phyloP scores from a whole-genome alignment of 192 early-diverging fungal species.

The Neocallimastix lanati region DNA sequence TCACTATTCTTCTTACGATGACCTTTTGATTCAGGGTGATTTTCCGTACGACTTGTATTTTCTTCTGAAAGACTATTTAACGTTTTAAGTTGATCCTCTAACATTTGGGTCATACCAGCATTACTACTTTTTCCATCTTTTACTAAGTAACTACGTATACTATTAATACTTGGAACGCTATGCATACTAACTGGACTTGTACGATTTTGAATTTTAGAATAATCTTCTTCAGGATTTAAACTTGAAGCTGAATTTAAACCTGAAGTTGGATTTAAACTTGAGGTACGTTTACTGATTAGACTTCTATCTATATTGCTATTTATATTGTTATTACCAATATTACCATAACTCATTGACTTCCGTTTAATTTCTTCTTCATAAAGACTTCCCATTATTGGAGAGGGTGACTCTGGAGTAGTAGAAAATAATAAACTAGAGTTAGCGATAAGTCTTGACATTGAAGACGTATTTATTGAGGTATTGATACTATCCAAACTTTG shows the following conservation, averaged over 20 bases:
- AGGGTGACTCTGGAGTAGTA: too few species aligned
- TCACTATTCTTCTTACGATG: background rate
- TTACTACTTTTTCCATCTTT: background rate
- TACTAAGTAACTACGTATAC: background rate
- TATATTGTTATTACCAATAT: too few species aligned
- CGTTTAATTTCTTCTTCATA: background rate
- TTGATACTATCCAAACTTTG: background rate
- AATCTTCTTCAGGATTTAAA: too few species aligned
- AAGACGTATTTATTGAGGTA: background rate
- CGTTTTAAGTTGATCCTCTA: background rate
- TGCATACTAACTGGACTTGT: background rate
- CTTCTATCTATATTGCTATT: too few species aligned
- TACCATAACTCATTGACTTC: too few species aligned
- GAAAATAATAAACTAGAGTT: background rate
- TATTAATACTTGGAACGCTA: background rate
- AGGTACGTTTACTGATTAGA: too few species aligned
- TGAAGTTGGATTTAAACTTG: too few species aligned
- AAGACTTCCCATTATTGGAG: background rate
- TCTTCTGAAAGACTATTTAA: background rate
- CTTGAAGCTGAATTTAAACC: too few species aligned
- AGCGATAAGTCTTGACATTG: background rate
- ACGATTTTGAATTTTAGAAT: too few species aligned
- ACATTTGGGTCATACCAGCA: background rate
- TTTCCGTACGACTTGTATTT: background rate
- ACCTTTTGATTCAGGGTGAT: background rate